Evolutionary conservation across 129 eudicot species (phyloP).

Genomic region (Apium graveolens): DNA sequence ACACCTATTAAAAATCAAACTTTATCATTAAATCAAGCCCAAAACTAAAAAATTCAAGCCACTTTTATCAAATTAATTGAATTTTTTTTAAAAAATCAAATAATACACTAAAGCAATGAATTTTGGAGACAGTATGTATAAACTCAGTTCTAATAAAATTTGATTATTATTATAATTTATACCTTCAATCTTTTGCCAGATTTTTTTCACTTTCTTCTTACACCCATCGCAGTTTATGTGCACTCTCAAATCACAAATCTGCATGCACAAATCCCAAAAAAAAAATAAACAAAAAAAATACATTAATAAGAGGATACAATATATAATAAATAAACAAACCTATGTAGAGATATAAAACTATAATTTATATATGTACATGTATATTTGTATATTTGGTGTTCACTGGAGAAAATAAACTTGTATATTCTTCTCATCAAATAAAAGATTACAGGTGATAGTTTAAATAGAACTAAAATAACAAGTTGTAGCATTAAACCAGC

Average conservation of each 20-base stretch:
- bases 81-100: neutral
- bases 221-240: constrained; percentile 45
- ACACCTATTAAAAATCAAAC: constrained; percentile 38
- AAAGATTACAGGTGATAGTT: too few relatives aligned
- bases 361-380: too few relatives aligned
- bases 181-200: constrained; percentile 34
- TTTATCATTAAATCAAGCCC: neutral
- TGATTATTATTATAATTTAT: neutral
- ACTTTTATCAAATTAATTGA: neutral
- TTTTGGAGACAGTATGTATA: neutral
- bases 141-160: constrained; percentile 3
- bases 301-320: neutral
- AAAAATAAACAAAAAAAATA: neutral
- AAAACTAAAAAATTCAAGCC: neutral
- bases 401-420: too few relatives aligned
- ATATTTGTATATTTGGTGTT: too few relatives aligned
- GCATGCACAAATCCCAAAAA: constrained; percentile 6
- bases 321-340: neutral
- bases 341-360: too few relatives aligned
- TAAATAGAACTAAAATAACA: too few relatives aligned
- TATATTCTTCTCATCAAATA: too few relatives aligned
- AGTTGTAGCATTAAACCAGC: too few relatives aligned
- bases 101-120: neutral
- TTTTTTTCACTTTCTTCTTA: constrained; percentile 37
- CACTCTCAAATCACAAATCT: constrained; percentile 39